Base-by-base conservation (phyloP, 352 stramenopile genomes). In the Phytophthora parvispora region DNA sequence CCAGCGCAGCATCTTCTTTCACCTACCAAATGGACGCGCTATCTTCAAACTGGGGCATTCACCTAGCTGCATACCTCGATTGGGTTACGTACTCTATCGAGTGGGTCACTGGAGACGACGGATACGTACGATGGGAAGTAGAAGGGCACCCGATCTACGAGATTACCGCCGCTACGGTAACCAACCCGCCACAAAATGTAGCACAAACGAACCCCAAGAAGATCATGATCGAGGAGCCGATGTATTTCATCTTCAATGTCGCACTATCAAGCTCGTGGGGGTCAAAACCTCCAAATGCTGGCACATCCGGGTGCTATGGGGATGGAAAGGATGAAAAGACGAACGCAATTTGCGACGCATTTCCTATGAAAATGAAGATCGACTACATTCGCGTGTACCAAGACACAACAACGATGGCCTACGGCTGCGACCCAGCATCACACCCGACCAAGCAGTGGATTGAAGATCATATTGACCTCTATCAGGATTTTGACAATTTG, bases 21-120 rank as follows among this genome's bases (percentile, higher is more conserved):
- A 65, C 54, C 27, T 76, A 88, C 59, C 67, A 75, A 69, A 95
- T 97, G 62, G 96, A 99, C 76, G 95, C 95, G 2, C 90, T 99
- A 15, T 97, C 92, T n/a, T 84, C 90, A 22, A 97, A 98, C 63
- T 96, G 92, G 74, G 82, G 85, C 12, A 67, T 99, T 7, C 90
- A 89, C 45, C 36, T 90, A 4, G 80, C 63, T 7, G 97, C 79
- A 52, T 97, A 97, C 83, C 71, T 75, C 64, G 65, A 68, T 15
- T 72, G 65, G 65, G 58, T 73, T 43, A 64, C 65, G 18, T 72
- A 72, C 52, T 59, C 58, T 1, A 51, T 68, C 16, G 51, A 73
- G 13, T 73, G 65, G 65, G 51, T 64, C 50, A 29, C 45, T n/a
- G 65, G 65, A 10, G 27, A 73, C 18, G 22, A 58, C 2, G 65